Conservation (phyloP, 495 filamentous ascomycete genomes). For the Daldinia grandis region DNA sequence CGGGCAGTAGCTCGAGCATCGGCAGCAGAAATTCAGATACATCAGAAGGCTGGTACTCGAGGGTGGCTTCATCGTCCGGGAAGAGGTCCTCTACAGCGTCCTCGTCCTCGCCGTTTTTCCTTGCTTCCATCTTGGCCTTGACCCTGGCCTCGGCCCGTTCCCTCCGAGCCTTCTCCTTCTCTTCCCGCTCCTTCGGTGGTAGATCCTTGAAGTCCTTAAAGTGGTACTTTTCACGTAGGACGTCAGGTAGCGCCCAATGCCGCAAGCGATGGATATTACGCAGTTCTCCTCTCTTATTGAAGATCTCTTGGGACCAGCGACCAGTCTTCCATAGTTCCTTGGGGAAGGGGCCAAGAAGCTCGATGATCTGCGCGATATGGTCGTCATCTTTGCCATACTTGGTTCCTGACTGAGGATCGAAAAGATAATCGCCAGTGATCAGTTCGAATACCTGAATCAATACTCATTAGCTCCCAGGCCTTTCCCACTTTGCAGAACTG, state of each 20-base stretch:
- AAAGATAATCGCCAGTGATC: constrained; percentile 98
- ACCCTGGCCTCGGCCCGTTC: constrained; percentile 66
- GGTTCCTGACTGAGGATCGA: constrained; percentile 97
- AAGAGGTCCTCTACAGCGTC: constrained; percentile 44
- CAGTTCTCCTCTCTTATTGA: constrained; percentile 96
- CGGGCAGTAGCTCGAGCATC: constrained; percentile 90
- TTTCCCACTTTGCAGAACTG: background rate
- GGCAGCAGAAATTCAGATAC: constrained; percentile 89
- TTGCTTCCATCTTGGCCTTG: constrained; percentile 47
- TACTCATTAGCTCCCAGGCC: constrained; percentile 1
- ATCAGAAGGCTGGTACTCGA: constrained; percentile 45
- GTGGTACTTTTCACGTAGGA: constrained; percentile 96
- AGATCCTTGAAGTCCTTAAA: constrained; percentile 69
- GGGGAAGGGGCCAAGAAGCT: constrained; percentile 92
- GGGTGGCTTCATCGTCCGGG: constrained; percentile 37
- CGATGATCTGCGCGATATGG: constrained; percentile 99
- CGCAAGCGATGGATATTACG: constrained; percentile 97
- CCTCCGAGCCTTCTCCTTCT: constrained; percentile 41
- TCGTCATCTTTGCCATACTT: constrained; percentile 99
- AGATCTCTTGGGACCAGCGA: constrained; percentile 99
- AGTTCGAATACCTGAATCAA: constrained; percentile 85
- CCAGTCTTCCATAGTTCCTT: constrained; percentile 88
- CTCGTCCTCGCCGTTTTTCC: constrained; percentile 45
- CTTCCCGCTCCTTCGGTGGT: constrained; percentile 37
- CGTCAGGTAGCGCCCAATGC: constrained; percentile 95